Evolutionary conservation across 2,329 filamentous ascomycete species (phyloP).

Genomic region (Talaromyces piceae): DNA sequence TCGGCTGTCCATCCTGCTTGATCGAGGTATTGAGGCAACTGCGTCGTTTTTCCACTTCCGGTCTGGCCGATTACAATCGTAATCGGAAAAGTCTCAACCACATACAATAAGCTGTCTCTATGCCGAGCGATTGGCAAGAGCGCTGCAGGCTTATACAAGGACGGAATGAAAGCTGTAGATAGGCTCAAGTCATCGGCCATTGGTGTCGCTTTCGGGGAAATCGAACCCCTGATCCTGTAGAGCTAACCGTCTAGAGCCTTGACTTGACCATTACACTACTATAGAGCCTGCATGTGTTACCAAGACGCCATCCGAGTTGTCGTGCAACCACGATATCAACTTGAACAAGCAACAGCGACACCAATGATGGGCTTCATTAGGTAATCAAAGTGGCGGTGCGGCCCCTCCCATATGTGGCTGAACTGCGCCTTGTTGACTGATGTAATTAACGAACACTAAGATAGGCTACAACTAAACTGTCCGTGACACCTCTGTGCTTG

Average conservation of each 20-base stretch:
- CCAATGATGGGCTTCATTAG: not conserved
- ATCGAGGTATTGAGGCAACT: slow-evolving; percentile 86
- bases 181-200: slow-evolving; percentile 41
- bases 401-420: not conserved
- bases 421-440: not conserved
- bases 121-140: slow-evolving; percentile 84
- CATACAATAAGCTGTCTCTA: slow-evolving; percentile 69
- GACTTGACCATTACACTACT: not conserved
- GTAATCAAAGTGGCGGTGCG: not conserved
- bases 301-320: not conserved
- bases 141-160: slow-evolving; percentile 75
- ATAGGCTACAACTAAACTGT: not conserved
- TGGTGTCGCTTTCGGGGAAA: slow-evolving; percentile 8
- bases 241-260: not conserved
- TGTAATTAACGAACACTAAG: not conserved
- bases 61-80: slow-evolving; percentile 91
- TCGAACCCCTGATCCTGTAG: not conserved
- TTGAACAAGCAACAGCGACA: not conserved
- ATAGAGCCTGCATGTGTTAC: not conserved
- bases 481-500: not conserved
- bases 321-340: not conserved
- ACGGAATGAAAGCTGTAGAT: slow-evolving; percentile 56
- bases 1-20: slow-evolving; percentile 80
- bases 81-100: slow-evolving; percentile 75
- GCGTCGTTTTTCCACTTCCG: slow-evolving; percentile 91